phyloP scores from a whole-genome alignment of 2,329 filamentous ascomycete genomes.

The Trichoderma sp. region DNA sequence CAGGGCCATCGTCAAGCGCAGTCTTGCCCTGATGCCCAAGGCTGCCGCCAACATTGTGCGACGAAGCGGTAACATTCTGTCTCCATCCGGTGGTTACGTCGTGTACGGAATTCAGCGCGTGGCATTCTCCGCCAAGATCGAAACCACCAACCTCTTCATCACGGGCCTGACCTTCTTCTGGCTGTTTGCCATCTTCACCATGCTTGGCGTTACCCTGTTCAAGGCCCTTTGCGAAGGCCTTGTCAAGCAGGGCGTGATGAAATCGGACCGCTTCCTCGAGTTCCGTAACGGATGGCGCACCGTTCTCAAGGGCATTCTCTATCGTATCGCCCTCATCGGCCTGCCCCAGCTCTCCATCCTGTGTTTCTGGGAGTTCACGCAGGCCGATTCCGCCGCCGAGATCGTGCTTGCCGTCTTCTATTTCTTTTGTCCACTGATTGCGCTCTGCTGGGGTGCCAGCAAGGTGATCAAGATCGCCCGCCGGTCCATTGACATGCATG shows the following conservation, averaged over 20 bases:
- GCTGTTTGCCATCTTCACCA: conserved; percentile 74
- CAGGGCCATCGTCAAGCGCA: conserved; percentile 54
- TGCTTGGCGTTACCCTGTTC: conserved; percentile 62
- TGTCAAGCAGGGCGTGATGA: conserved; percentile 75
- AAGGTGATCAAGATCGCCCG: conserved; percentile 90
- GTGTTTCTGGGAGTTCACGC: conserved; percentile 91
- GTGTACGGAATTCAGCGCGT: conserved; percentile 87
- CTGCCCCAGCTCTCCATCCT: conserved; percentile 90
- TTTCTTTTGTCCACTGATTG: conserved; percentile 75
- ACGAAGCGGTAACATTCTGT: conserved; percentile 55
- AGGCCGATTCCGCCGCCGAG: conserved; percentile 80
- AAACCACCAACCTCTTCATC: conserved; percentile 90
- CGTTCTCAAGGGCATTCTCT: conserved; percentile 89
- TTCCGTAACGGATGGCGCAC: conserved; percentile 95
- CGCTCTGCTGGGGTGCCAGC: conserved; percentile 81
- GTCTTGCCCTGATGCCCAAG: conserved; percentile 54
- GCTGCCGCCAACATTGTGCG: conserved; percentile 49
- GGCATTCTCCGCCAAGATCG: conserved; percentile 81
- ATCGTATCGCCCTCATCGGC: conserved; percentile 85
- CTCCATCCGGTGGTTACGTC: conserved; percentile 57
- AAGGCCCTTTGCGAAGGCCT: conserved; percentile 72
- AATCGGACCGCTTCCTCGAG: conserved; percentile 82
- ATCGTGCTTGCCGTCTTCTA: conserved; percentile 88
- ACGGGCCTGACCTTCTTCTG: conserved; percentile 89
- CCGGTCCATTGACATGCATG: conserved; percentile 86